phyloP scores from a whole-genome alignment of 2,329 filamentous ascomycete species.

The Alternaria metachromatica region DNA sequence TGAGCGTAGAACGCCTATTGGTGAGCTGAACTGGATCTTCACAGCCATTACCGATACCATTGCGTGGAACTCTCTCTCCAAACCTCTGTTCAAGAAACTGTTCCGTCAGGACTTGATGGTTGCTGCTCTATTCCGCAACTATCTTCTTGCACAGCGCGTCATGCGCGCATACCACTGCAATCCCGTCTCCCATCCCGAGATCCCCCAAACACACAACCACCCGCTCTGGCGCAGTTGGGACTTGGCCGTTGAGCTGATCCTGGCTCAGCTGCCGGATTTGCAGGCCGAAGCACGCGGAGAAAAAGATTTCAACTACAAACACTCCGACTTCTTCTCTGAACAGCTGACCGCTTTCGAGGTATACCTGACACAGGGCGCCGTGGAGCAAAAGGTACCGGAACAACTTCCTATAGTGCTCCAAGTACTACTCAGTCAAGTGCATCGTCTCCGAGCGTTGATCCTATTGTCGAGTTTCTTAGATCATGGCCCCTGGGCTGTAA shows the following conservation, averaged over 20 bases:
- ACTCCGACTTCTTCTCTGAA: slow-evolving; percentile 95
- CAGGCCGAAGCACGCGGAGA: slow-evolving; percentile 77
- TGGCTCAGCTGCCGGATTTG: slow-evolving; percentile 85
- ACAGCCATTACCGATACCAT: slow-evolving; percentile 99
- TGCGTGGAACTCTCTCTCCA: slow-evolving; percentile 93
- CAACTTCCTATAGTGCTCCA: slow-evolving; percentile 96
- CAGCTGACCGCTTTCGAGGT: slow-evolving; percentile 97
- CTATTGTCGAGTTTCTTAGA: slow-evolving; percentile 92
- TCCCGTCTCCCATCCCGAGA: slow-evolving; percentile 85
- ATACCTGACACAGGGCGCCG: slow-evolving; percentile 84
- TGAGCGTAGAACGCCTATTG: slow-evolving; percentile 89
- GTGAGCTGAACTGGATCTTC: slow-evolving; percentile 99
- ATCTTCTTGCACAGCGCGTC: slow-evolving; percentile 89
- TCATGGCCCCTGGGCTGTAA: slow-evolving; percentile 97
- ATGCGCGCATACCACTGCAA: slow-evolving; percentile 98
- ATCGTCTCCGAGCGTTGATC: slow-evolving; percentile 88
- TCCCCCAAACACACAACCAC: slow-evolving; percentile 95
- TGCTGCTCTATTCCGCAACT: slow-evolving; percentile 95
- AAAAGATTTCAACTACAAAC: slow-evolving; percentile 86
- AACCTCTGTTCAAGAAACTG: slow-evolving; percentile 92
- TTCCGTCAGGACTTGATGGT: slow-evolving; percentile 99
- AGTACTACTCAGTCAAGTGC: slow-evolving; percentile 93
- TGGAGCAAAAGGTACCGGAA: slow-evolving; percentile 86
- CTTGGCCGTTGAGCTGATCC: slow-evolving; percentile 91
- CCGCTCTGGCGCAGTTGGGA: slow-evolving; percentile 98